phyloP scores from a whole-genome alignment of 495 filamentous ascomycete species.

The Aspergillus hancockii region DNA sequence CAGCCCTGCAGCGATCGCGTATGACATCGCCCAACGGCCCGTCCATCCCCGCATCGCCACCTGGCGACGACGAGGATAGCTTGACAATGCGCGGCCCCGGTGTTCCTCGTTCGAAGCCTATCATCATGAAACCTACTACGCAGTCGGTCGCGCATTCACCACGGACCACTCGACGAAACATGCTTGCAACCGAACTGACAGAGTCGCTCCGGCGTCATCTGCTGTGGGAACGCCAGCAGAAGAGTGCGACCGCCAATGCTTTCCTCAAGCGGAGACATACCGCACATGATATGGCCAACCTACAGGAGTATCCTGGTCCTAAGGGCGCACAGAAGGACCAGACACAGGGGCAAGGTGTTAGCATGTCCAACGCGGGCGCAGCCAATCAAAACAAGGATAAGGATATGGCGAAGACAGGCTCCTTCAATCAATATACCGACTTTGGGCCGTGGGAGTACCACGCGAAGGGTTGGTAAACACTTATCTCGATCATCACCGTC shows the following conservation, averaged over 20 bases:
- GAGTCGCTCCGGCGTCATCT: slow-evolving; percentile 76
- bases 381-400: slow-evolving; percentile 36
- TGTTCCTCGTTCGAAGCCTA: slow-evolving; percentile 80
- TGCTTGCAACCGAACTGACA: slow-evolving; percentile 91
- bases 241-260: slow-evolving; percentile 83
- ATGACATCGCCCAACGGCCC: slow-evolving; percentile 73
- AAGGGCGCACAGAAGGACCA: slow-evolving; percentile 31
- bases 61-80: slow-evolving; percentile 64
- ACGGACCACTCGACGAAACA: slow-evolving; percentile 90
- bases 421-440: slow-evolving; percentile 66
- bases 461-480: slow-evolving; percentile 63
- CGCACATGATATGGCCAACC: slow-evolving; percentile 80
- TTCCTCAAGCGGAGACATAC: slow-evolving; percentile 91
- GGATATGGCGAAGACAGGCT: slow-evolving; percentile 57
- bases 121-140: slow-evolving; percentile 62
- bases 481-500: neutral
- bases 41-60: slow-evolving; percentile 71
- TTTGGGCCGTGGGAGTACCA: slow-evolving; percentile 70
- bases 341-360: slow-evolving; percentile 15
- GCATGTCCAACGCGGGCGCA: slow-evolving; percentile 17
- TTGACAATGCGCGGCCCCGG: slow-evolving; percentile 74
- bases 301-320: slow-evolving; percentile 69
- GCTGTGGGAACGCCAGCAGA: slow-evolving; percentile 87
- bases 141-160: slow-evolving; percentile 79
- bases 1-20: slow-evolving; percentile 77